A percentile compares a stretch with the other conserved stretches of the same genome.
These are phyloP conservation scores for Steccherinum ochraceum DNA, from an alignment of 768 basidiomycete genomes.

Conservation along the genomic window DNA sequence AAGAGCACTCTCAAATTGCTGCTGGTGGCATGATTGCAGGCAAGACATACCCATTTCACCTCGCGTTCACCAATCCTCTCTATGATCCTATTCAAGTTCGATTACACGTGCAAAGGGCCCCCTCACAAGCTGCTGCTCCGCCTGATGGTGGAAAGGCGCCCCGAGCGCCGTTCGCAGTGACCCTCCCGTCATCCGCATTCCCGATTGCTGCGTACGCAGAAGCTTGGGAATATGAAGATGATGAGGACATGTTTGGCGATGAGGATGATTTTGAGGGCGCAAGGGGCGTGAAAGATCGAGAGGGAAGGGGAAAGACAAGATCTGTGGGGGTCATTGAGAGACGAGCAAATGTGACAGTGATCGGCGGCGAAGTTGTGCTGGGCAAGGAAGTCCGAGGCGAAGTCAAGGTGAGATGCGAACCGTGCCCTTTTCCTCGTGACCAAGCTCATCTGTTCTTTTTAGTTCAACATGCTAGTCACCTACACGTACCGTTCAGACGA, in stretches of 20 bases:
- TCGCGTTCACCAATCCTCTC: conserved; percentile 89
- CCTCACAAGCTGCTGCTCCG: conserved; percentile 33
- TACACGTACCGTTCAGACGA: conserved; percentile 95
- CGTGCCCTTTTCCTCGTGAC: background rate
- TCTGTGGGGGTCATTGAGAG: conserved; percentile 81
- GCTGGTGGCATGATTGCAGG: conserved; percentile 56
- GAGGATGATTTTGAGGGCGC: conserved; percentile 32
- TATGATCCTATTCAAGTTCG: conserved; percentile 94
- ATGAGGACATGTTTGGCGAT: conserved; percentile 70
- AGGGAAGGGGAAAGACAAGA: conserved; percentile 39
- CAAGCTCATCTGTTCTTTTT: conserved; percentile 4
- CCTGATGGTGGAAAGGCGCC: conserved; percentile 46
- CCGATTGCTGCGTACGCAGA: conserved; percentile 88
- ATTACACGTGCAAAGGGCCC: conserved; percentile 68
- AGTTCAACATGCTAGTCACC: conserved; percentile 94
- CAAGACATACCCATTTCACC: conserved; percentile 79
- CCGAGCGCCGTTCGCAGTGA: conserved; percentile 72
- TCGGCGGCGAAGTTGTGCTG: conserved; percentile 86
- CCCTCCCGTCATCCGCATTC: conserved; percentile 73
- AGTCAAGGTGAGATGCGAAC: conserved; percentile 51
- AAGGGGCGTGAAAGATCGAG: conserved; percentile 37
- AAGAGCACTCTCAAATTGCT: conserved; percentile 28
- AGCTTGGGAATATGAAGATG: conserved; percentile 97
- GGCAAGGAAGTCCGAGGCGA: conserved; percentile 72
- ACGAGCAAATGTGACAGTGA: conserved; percentile 82